phyloP scores from a whole-genome alignment of 192 early-diverging fungal species.

The Lobosporangium transversale region DNA sequence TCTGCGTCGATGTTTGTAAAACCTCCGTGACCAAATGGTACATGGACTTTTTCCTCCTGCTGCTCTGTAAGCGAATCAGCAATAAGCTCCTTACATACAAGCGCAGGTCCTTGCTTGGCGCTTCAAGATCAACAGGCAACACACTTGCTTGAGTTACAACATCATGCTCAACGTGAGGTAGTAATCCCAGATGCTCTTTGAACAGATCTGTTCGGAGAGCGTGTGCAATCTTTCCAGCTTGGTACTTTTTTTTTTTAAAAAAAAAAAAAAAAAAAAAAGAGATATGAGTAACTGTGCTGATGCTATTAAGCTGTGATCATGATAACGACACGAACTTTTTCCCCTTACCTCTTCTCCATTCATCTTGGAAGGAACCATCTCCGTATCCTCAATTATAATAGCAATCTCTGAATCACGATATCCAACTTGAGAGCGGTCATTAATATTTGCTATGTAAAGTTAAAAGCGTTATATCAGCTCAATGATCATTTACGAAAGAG shows the following conservation, averaged over 20 bases:
- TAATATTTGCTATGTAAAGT: conserved; percentile 76
- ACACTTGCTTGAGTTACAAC: conserved; percentile 51
- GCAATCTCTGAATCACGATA: conserved; percentile 91
- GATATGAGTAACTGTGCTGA: too few relatives aligned
- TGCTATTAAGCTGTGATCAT: too few relatives aligned
- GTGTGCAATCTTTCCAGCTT: conserved; percentile 79
- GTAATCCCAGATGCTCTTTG: conserved; percentile 83
- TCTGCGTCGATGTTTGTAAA: conserved; percentile 25
- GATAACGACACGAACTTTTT: too few relatives aligned
- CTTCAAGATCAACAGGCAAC: conserved; percentile 44
- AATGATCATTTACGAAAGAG: not conserved
- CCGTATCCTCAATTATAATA: conserved; percentile 80
- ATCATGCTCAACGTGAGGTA: conserved; percentile 57
- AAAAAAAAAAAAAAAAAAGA: too few relatives aligned
- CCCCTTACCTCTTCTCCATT: conserved; percentile 70
- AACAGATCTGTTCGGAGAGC: conserved; percentile 80
- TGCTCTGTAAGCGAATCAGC: conserved; percentile 11
- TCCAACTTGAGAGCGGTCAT: conserved; percentile 90
- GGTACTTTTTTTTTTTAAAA: too few relatives aligned
- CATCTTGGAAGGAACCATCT: conserved; percentile 75
- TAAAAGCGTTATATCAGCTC: too few relatives aligned
- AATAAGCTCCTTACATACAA: conserved; percentile 23
- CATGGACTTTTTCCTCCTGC: conserved; percentile 1
- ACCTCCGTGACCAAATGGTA: not conserved
- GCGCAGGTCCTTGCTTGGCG: conserved; percentile 37